These are phyloP conservation scores for Psilocybe subaeruginosa DNA, from an alignment of 768 basidiomycete genomes.

Conservation along the genomic window DNA sequence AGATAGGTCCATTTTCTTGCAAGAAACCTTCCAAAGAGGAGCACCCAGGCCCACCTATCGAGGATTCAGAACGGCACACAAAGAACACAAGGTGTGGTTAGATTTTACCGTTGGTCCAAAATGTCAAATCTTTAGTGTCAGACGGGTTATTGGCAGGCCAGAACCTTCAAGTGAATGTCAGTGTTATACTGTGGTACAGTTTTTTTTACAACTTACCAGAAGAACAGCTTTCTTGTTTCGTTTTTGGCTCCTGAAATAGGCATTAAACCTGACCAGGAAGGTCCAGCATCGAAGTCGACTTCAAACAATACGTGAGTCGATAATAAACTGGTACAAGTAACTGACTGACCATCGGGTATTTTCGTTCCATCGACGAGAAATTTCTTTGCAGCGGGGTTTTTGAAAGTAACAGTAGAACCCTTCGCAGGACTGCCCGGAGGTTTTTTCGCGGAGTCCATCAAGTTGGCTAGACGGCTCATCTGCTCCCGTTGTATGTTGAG, in stretches of 20 bases:
- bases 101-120: constrained; percentile 55
- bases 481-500: constrained; percentile 51
- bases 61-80: constrained; percentile 18
- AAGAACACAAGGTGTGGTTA: not conserved
- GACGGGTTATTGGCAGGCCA: constrained; percentile 68
- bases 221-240: constrained; percentile 64
- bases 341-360: constrained; percentile 41
- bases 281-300: constrained; percentile 70
- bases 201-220: constrained; percentile 31
- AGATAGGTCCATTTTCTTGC: constrained; percentile 68
- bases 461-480: constrained; percentile 38
- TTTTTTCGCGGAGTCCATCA: constrained; percentile 33
- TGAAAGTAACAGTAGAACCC: constrained; percentile 54
- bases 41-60: constrained; percentile 67
- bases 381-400: constrained; percentile 58
- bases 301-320: constrained; percentile 18
- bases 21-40: constrained; percentile 68
- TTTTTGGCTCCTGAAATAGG: constrained; percentile 60
- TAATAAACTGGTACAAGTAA: not conserved
- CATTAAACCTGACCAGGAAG: constrained; percentile 69
- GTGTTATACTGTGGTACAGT: too few species aligned
- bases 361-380: constrained; percentile 51
- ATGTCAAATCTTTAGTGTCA: constrained; percentile 61
- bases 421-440: constrained; percentile 17
- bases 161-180: constrained; percentile 48